A percentile compares a stretch with the other conserved stretches of the same genome.
Conservation (phyloP, 768 basidiomycete genomes). For the Leucocoprinus birnbaumii region DNA sequence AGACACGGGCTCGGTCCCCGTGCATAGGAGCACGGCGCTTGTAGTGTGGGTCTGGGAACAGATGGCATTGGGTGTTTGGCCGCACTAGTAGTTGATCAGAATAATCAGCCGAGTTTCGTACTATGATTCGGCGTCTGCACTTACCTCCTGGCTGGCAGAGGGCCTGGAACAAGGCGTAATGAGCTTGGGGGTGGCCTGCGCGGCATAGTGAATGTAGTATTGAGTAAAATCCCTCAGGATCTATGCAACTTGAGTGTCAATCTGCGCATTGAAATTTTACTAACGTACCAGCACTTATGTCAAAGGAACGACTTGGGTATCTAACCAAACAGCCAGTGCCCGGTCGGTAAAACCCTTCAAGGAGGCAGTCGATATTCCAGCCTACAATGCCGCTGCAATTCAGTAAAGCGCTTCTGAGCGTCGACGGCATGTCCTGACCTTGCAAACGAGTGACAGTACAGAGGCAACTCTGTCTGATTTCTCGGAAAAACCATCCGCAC, state of each 20-base stretch:
- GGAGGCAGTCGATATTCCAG: not conserved
- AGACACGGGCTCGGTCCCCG: not conserved
- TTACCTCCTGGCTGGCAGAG: slow-evolving; percentile 55
- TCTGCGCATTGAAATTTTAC: too few species aligned
- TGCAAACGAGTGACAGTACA: slow-evolving; percentile 6
- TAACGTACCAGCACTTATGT: not conserved
- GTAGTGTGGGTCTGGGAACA: slow-evolving; percentile 52
- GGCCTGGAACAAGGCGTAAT: slow-evolving; percentile 59
- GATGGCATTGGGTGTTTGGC: slow-evolving; percentile 68
- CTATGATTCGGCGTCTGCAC: slow-evolving; percentile 11
- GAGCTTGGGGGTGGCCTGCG: slow-evolving; percentile 68
- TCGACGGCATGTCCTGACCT: not conserved
- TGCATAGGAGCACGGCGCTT: slow-evolving; percentile 12
- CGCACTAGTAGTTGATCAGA: slow-evolving; percentile 25
- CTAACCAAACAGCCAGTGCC: slow-evolving; percentile 9
- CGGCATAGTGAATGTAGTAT: slow-evolving; percentile 43
- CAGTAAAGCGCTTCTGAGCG: not conserved
- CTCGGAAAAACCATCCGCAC: too few species aligned
- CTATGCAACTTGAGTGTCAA: not conserved
- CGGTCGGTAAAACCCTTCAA: not conserved
- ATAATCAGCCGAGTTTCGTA: slow-evolving; percentile 8
- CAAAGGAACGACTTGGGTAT: slow-evolving; percentile 1
- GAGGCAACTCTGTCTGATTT: not conserved
- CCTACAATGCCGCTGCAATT: not conserved
- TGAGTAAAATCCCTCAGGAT: too few species aligned